Base-by-base conservation (phyloP, 805 yeast species). In the Ogataea henricii region DNA sequence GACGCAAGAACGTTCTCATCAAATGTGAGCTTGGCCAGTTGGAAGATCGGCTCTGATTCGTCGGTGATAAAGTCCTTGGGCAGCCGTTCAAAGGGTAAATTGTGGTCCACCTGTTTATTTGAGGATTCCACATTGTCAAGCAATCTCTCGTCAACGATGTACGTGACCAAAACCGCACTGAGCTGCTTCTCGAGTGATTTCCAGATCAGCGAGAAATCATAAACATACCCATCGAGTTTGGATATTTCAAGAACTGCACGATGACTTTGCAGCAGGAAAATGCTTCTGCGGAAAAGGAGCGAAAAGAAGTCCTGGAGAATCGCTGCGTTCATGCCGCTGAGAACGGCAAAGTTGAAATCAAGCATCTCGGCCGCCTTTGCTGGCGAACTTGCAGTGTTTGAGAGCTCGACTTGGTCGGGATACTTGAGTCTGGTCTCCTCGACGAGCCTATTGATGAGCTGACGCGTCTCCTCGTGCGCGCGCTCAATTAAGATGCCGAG, bases 271-370 rank as follows among this genome's bases (percentile, higher is more conserved):
- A 89, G 65, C 4, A 87, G 81, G 20, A 82, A 74, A 34, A 84
- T 66, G 44, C 81, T 65, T 61, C 81, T 83, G 23, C 80, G 70
- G 58, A 86, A 89, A n/a, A 89, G 72, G 7, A 81, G 73, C 64
- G 87, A 81, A 53, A 87, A 85, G 34, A 89, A 73, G 52, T 88
- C 89, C 53, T 83, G 81, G 26, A 90, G 67, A 0, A 88, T 74
- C 0, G 76, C 64, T 0, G 70, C 58, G 51, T 21, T 62, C 57
- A 29, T 68, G 51, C 47, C 69, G 68, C 46, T 52, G 29, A 54
- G 36, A 3, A 49, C 47, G 12, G 53, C 47, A 12, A 55, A 51
- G 16, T 47, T 48, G 34, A 51, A 47, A 25, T 57, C 60, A 9
- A 57, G 49, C 16, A 54, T 4, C 34, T 49, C 49, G 4, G 47